These are phyloP conservation scores for Cutaneotrichosporon sp. DNA, from an alignment of 1,284 basidiomycete species.

Conservation along the genomic window DNA sequence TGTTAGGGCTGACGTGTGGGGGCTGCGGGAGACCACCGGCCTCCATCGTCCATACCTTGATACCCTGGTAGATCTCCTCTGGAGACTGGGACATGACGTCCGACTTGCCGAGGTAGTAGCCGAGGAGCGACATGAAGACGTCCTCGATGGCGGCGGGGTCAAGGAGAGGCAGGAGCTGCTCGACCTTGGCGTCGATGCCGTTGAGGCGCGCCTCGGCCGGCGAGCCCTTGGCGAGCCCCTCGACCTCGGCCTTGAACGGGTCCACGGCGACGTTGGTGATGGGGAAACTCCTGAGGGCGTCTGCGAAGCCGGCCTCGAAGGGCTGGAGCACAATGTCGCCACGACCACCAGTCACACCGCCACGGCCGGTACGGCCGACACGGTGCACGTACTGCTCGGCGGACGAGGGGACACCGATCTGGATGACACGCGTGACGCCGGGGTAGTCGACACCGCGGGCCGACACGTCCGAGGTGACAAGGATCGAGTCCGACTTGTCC, in stretches of 20 bases:
- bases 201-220: background rate
- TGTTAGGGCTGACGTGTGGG: conserved; percentile 58
- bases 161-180: conserved; percentile 53
- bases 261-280: conserved; percentile 45
- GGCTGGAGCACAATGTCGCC: conserved; percentile 84
- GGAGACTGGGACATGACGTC: conserved; percentile 57
- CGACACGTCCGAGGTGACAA: conserved; percentile 86
- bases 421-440: conserved; percentile 87
- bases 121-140: conserved; percentile 69
- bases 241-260: conserved; percentile 60
- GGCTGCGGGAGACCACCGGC: conserved; percentile 58
- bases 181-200: conserved; percentile 52
- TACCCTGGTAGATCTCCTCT: conserved; percentile 60
- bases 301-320: conserved; percentile 77
- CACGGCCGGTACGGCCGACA: conserved; percentile 86
- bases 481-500: conserved; percentile 63
- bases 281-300: conserved; percentile 54
- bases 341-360: conserved; percentile 64
- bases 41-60: conserved; percentile 66
- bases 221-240: conserved; percentile 54
- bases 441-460: conserved; percentile 90
- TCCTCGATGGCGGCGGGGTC: conserved; percentile 63
- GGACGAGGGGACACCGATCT: conserved; percentile 74
- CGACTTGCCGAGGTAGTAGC: conserved; percentile 68
- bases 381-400: conserved; percentile 86